Evolutionary conservation across 345 rosid genomes (phyloP), one percentile per base, ranked within the genome.

Genomic region (Sisymbrium irio): DNA sequence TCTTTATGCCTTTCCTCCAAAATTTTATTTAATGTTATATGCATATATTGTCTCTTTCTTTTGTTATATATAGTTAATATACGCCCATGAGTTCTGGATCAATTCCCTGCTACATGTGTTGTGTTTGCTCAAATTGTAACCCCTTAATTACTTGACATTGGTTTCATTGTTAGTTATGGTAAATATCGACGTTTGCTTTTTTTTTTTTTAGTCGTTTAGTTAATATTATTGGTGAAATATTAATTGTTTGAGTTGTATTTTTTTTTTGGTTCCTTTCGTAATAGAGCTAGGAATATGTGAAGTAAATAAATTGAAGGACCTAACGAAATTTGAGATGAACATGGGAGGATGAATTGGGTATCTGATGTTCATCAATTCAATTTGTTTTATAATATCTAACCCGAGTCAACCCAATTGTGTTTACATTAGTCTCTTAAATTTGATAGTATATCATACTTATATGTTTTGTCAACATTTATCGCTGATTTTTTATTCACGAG

Each of bases 81-180:
- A 54, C 54, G 50, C 35, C 63, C 47, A 75, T 75, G 44, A 40
- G 59, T 76, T 62, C 51, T 69, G 59, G 50, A 69, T 37, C 70
- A 76, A 25, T 76, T 76, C 65, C 79, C 53, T 76, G 62, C 75
- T 70, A 63, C 66, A 76, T 76, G 71, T 70, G 71, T 55, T 63
- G 66, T 76, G 79, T 76, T 76, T 76, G 62, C 65, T 69, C 76
- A 36, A 45, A 45, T 76, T 61, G 47, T 53, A 39, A 42, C 50
- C 69, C 55, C 14, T 39, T 67, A 42, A 12, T 41, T 41, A 50
- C 40, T 25, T 61, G 69, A 25, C 54, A 50, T 75, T n/a, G 62
- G 67, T 67, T 75, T 69, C 49, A 51, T 33, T 32, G 32, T 75
- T 59, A 41, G 68, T 67, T 59, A 19, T 50, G 54, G 73, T 20